Percentiles rank a stretch among this genome's conserved stretches.
Conservation (phyloP, 73 alveolate species). For the Urostyla sp. region DNA sequence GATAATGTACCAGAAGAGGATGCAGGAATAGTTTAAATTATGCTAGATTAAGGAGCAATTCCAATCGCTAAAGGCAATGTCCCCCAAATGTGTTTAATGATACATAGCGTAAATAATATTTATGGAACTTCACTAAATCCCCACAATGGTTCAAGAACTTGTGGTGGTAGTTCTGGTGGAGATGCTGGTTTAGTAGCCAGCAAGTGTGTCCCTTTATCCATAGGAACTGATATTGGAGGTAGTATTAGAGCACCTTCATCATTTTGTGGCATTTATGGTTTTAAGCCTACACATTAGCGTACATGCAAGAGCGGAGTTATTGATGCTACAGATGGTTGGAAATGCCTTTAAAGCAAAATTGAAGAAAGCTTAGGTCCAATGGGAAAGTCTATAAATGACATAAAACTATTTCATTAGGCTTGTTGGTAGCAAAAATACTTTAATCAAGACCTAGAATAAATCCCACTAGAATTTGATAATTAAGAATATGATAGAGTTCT, state of each 20-base stretch:
- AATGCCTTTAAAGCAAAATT: not conserved
- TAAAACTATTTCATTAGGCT: not conserved
- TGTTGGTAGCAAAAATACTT: not conserved
- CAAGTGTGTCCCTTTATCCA: conserved; percentile 71
- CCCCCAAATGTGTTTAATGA: conserved; percentile 73
- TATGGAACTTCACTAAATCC: conserved; percentile 85
- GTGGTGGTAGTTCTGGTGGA: conserved; percentile 90
- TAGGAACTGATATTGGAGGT: conserved; percentile 90
- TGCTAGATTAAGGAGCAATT: conserved; percentile 81
- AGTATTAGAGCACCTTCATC: conserved; percentile 81
- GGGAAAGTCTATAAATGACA: conserved; percentile 37
- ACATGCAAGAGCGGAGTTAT: conserved; percentile 5
- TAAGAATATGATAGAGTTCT: not conserved
- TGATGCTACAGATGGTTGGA: conserved; percentile 6
- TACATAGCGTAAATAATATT: conserved; percentile 66
- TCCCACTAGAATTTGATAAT: conserved; percentile 54
- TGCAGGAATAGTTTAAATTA: conserved; percentile 62
- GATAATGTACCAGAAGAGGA: conserved; percentile 47
- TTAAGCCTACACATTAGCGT: conserved; percentile 75
- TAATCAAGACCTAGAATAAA: conserved; percentile 9
- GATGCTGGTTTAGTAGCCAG: conserved; percentile 82
- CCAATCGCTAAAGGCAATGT: conserved; percentile 80
- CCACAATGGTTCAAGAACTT: conserved; percentile 59
- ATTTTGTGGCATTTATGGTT: conserved; percentile 85
- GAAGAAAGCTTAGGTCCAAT: conserved; percentile 32